Evolutionary conservation across 148 eudicot species (phyloP).

Genomic region (Pharnaceum exiguum): DNA sequence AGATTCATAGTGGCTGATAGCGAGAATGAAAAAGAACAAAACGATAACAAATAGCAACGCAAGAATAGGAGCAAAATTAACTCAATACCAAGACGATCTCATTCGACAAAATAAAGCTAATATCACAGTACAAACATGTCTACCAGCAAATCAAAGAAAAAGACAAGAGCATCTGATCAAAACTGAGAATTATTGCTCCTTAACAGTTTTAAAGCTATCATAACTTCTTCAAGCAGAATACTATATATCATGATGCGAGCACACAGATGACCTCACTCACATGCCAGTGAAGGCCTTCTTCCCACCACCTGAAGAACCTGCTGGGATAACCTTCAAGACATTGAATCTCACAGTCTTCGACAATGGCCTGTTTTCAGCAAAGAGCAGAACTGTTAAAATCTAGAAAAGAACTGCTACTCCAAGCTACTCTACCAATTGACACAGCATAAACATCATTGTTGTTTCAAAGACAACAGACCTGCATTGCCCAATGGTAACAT

Average conservation of each 20-base stretch:
- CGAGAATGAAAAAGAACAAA: no score
- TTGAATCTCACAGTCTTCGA: slow-evolving; percentile 62
- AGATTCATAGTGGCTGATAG: no score
- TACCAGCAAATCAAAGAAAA: no score
- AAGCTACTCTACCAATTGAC: no score
- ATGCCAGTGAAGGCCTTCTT: slow-evolving; percentile 54
- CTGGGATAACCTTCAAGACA: slow-evolving; percentile 60
- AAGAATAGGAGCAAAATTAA: neutral
- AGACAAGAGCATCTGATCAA: slow-evolving; percentile 11
- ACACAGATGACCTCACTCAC: slow-evolving; percentile 11
- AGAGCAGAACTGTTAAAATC: neutral
- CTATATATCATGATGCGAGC: no score
- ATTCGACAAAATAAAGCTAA: slow-evolving; percentile 5
- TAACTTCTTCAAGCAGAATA: neutral
- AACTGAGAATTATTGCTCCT: slow-evolving; percentile 2
- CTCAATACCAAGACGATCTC: slow-evolving; percentile 5
- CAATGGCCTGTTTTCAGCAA: slow-evolving; percentile 36
- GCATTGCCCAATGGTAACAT: slow-evolving; percentile 57
- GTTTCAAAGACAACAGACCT: slow-evolving; percentile 25
- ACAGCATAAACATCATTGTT: no score
- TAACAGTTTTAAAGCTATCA: neutral
- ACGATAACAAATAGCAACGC: no score
- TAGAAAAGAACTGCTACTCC: neutral
- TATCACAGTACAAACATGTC: slow-evolving; percentile 7
- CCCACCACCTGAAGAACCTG: slow-evolving; percentile 45